These are phyloP conservation scores for Tolypocladium cylindrosporum DNA, from an alignment of 2,329 filamentous ascomycete species.

Conservation along the genomic window DNA sequence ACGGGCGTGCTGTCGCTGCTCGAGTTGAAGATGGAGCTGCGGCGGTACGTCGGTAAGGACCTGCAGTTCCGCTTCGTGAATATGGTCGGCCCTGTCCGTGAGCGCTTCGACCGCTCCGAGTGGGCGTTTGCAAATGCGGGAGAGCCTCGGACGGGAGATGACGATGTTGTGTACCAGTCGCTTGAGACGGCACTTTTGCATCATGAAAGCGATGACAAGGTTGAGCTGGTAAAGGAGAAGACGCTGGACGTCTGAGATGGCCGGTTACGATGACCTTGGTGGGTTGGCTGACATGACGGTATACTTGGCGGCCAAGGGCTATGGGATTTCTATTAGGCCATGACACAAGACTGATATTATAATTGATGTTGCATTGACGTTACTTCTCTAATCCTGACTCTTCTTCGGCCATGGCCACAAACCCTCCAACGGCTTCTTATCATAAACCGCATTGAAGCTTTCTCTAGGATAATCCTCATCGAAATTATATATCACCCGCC, in stretches of 20 bases:
- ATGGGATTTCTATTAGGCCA: too few species aligned
- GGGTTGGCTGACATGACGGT: too few species aligned
- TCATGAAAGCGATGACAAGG: conserved; percentile 8
- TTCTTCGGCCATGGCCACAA: neutral
- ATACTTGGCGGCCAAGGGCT: too few species aligned
- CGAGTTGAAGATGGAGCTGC: conserved; percentile 36
- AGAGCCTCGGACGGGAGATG: conserved; percentile 10
- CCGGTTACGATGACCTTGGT: too few species aligned
- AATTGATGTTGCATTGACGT: too few species aligned
- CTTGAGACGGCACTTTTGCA: conserved; percentile 8
- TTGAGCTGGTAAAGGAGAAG: conserved; percentile 8
- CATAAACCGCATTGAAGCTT: neutral
- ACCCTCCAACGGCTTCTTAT: neutral
- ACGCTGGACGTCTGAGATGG: conserved; percentile 6
- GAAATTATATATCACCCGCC: neutral
- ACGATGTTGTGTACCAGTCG: conserved; percentile 10
- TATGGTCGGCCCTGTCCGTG: conserved; percentile 29
- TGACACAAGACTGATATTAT: too few species aligned
- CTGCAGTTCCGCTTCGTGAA: conserved; percentile 38
- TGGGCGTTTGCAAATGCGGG: conserved; percentile 24
- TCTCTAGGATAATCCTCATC: neutral
- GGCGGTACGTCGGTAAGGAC: conserved; percentile 34
- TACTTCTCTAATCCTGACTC: neutral
- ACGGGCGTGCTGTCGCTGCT: conserved; percentile 40
- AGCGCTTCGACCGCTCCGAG: conserved; percentile 26